Base-by-base conservation (phyloP, 2,329 filamentous ascomycete species). In the Elsinoe australis region DNA sequence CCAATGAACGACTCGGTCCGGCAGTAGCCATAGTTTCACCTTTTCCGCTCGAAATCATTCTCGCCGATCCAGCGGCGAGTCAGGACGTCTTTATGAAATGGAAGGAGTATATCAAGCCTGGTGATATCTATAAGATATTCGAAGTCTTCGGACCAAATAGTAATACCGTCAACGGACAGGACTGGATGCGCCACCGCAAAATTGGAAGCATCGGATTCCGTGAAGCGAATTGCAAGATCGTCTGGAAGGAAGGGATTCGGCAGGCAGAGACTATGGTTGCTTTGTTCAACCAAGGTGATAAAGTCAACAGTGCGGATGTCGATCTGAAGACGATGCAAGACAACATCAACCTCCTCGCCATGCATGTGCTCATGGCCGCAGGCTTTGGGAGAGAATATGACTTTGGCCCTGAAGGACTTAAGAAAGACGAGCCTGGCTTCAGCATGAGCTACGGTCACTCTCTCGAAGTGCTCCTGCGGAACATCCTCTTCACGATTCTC, bases 321-420 rank as follows among this genome's bases (percentile, higher is more conserved):
- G 38, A 42, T 42, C 10, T 42, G 3, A 14, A 29, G 22, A 42
- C 6, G 38, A 6, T 42, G 21, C 12, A n/a, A 15, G 38, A 42
- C 21, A 24, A 24, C n/a, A 28, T 14, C 14, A 42, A 28, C 29
- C 22, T 42, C 21, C 24, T 42, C 9, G 38, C 38, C 24, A 42
- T 42, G 22, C 38, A 42, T 31, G 38, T 42, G 4, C 38, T 42
- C 7, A 42, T 42, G 38, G 38, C 22, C 10, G 38, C 38, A 8
- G 38, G 38, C 15, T 42, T 42, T 18, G 38, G 38, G 22, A 42
- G 21, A 24, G 21, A 28, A n/a, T 31, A 42, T 18, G 38, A 12
- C 17, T 42, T 42, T 42, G 38, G 38, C 2, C 5, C 21, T 5
- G 12, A 42, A 19, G 38, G 38, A 6, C 17, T 42, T 21, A 22